phyloP scores from a whole-genome alignment of 2,329 filamentous ascomycete genomes.

The Trichoderma atrobrunneum region DNA sequence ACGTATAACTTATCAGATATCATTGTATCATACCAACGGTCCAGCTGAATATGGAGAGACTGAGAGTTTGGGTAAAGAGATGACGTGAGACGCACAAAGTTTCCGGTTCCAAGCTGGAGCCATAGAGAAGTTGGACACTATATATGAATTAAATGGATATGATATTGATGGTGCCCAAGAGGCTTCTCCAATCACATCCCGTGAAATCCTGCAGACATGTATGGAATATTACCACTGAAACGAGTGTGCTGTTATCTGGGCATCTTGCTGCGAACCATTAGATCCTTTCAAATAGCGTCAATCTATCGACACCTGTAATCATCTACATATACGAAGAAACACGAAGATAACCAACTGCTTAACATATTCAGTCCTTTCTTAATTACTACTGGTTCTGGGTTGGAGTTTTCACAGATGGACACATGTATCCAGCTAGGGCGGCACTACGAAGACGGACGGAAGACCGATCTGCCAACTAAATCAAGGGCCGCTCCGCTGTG shows the following conservation, averaged over 20 bases:
- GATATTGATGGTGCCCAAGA: background rate
- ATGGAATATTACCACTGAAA: background rate
- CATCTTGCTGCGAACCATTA: background rate
- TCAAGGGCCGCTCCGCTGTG: background rate
- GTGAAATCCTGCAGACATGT: background rate
- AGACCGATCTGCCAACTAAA: background rate
- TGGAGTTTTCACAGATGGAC: background rate
- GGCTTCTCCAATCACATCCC: background rate
- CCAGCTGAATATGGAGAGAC: background rate
- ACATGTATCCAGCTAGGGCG: background rate
- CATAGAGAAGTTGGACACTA: background rate
- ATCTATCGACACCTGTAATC: background rate
- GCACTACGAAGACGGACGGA: background rate
- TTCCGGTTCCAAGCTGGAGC: background rate
- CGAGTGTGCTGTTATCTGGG: background rate
- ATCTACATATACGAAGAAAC: background rate
- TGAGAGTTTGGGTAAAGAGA: background rate
- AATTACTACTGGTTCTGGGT: rapidly evolving
- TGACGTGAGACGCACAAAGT: background rate
- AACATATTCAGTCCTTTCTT: background rate
- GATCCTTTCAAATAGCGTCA: background rate
- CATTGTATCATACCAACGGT: background rate
- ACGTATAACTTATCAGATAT: background rate
- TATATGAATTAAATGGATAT: background rate
- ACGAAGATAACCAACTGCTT: background rate